Conservation (phyloP, 352 stramenopile species). For the Pythium scleroteichum region DNA sequence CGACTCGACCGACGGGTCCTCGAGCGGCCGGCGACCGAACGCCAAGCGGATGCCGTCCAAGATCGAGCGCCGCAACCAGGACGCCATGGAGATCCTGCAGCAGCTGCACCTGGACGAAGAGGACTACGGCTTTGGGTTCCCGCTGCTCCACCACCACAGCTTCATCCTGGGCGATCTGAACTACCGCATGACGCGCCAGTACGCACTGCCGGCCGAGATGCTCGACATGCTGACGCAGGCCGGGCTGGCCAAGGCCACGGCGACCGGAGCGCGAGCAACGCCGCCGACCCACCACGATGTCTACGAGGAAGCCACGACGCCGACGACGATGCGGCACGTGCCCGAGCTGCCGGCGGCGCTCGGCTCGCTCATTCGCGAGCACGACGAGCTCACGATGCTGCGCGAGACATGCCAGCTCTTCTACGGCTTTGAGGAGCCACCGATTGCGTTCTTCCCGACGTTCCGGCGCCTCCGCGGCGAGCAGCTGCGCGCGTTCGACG, state of each 20-base stretch:
- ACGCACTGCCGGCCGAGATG: conserved; percentile 52
- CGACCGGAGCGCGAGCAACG: conserved; percentile 5
- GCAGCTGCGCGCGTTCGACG: conserved; percentile 34
- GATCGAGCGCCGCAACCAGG: conserved; percentile 75
- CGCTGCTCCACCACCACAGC: conserved; percentile 81
- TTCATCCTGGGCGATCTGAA: conserved; percentile 92
- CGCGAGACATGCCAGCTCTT: conserved; percentile 74
- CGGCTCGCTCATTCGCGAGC: conserved; percentile 47
- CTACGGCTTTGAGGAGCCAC: conserved; percentile 71
- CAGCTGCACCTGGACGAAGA: conserved; percentile 80
- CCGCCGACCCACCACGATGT: conserved; percentile 1
- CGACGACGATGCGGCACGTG: conserved; percentile 13
- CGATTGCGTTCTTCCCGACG: conserved; percentile 76
- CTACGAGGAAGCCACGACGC: conserved; percentile 19
- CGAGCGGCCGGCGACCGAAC: not conserved
- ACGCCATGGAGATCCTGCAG: conserved; percentile 81
- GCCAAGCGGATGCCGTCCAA: conserved; percentile 51
- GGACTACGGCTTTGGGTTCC: conserved; percentile 84
- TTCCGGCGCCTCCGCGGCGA: conserved; percentile 74
- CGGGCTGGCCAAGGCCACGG: conserved; percentile 8
- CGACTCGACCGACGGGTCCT: conserved; percentile 7
- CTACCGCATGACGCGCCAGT: conserved; percentile 73
- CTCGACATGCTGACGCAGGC: conserved; percentile 35
- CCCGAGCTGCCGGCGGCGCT: conserved; percentile 26
- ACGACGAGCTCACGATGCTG: conserved; percentile 73